A percentile compares a stretch with the other conserved stretches of the same genome.
phyloP scores from a whole-genome alignment of 805 yeast genomes.

The Yarrowia porcina region DNA sequence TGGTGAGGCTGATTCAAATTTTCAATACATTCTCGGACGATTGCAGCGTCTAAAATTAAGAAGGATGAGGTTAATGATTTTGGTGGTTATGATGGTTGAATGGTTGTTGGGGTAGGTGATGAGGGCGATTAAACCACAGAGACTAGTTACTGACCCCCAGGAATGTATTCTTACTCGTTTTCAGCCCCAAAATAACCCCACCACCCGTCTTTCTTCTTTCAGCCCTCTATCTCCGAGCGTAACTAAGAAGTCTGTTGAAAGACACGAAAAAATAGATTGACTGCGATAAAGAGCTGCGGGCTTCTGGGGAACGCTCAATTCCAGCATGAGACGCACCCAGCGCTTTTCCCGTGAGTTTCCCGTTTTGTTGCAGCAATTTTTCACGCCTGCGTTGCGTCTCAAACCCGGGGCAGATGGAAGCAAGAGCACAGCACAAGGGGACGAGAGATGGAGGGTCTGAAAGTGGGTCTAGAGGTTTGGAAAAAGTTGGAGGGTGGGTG shows the following conservation, averaged over 20 bases:
- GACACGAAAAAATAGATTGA: background rate
- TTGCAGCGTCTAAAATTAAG: background rate
- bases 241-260: no score
- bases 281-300: background rate
- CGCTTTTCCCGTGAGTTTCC: conserved; percentile 17
- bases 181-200: no score
- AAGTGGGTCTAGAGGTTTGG: background rate
- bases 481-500: background rate
- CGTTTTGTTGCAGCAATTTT: conserved; percentile 22
- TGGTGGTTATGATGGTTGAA: background rate
- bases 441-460: background rate
- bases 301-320: background rate
- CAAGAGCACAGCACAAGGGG: background rate
- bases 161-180: no score
- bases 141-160: no score
- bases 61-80: background rate
- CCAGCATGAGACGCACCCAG: background rate
- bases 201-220: background rate
- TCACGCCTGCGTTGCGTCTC: conserved; percentile 22
- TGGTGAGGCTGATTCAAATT: background rate
- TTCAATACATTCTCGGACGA: conserved; percentile 11
- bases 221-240: background rate
- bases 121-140: no score
- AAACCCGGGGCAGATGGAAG: conserved; percentile 25
- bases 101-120: background rate